A percentile compares a stretch with the other conserved stretches of the same genome.
phyloP scores from a whole-genome alignment of 2,329 filamentous ascomycete genomes.

The Fusarium circinatum region DNA sequence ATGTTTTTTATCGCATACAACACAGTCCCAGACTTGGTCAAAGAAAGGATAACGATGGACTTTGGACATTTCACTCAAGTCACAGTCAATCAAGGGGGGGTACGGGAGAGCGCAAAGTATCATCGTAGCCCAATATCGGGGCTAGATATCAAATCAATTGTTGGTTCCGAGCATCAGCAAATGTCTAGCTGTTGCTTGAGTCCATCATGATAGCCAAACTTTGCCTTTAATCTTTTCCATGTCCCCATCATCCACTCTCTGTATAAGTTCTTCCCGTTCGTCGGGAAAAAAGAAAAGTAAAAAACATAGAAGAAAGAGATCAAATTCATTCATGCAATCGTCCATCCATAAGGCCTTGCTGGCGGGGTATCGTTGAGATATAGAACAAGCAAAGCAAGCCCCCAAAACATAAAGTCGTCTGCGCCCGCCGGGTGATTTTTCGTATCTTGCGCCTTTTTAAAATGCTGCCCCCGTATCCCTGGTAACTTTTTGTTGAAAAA shows the following conservation, averaged over 20 bases:
- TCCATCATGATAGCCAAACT: conserved; percentile 1
- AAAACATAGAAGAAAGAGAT: conserved; percentile 4
- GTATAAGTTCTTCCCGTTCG: conserved; percentile 5
- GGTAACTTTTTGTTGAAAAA: conserved; percentile 57
- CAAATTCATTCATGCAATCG: conserved; percentile 40
- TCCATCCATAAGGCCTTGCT: conserved; percentile 47
- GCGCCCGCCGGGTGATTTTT: conserved; percentile 42
- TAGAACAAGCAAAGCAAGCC: conserved; percentile 50
- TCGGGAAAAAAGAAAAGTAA: background rate
- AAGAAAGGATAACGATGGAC: background rate
- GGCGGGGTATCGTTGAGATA: conserved; percentile 55
- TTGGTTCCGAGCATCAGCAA: conserved; percentile 6
- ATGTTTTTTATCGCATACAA: background rate
- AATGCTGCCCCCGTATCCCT: conserved; percentile 44
- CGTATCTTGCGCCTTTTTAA: conserved; percentile 42
- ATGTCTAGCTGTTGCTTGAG: background rate
- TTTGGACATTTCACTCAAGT: background rate
- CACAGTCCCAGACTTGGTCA: background rate
- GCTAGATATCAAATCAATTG: conserved; percentile 31
- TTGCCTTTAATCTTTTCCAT: background rate
- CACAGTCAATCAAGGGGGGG: background rate
- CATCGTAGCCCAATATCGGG: conserved; percentile 28
- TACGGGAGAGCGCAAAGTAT: background rate
- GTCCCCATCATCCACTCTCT: conserved; percentile 3
- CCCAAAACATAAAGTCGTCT: conserved; percentile 46